Conservation (phyloP, 1,284 basidiomycete species). For the Pseudomicrostroma phylloplanum region DNA sequence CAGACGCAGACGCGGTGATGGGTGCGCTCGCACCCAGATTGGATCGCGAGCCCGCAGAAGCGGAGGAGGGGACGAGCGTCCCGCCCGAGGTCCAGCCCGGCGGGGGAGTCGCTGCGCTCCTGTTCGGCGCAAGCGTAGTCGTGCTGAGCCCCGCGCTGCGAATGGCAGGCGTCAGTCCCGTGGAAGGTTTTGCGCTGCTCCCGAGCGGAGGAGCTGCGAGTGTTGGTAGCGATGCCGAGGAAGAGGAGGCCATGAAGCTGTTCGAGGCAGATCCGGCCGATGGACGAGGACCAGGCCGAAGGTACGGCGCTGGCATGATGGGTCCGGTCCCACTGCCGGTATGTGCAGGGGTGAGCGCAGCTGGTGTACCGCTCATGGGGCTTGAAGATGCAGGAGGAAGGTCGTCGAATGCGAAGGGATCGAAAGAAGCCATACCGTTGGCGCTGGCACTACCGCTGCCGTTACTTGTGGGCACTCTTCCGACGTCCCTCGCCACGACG, state of each 20-base stretch:
- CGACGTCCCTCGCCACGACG: not conserved
- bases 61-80: slow-evolving; percentile 17
- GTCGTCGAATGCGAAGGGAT: slow-evolving; percentile 8
- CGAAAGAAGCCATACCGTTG: slow-evolving; percentile 11
- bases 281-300: not conserved
- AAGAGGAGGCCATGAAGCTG: slow-evolving; percentile 1
- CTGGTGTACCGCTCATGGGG: not conserved
- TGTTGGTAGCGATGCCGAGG: not conserved
- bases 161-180: not conserved
- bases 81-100: slow-evolving; percentile 21
- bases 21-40: not conserved
- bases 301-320: not conserved
- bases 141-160: slow-evolving; percentile 4
- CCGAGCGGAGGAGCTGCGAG: not conserved
- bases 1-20: not conserved
- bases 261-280: not conserved
- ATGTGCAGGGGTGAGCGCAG: slow-evolving; percentile 11
- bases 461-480: not conserved
- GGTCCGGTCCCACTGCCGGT: not conserved
- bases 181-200: not conserved
- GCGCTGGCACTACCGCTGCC: slow-evolving; percentile 4
- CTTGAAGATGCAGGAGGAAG: slow-evolving; percentile 1
- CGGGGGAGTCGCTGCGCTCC: slow-evolving; percentile 9
- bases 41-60: not conserved
- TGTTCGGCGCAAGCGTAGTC: not conserved